Evolutionary conservation across 441 rosid genomes (phyloP).

Genomic region (Bocquillonia castaneifolia): DNA sequence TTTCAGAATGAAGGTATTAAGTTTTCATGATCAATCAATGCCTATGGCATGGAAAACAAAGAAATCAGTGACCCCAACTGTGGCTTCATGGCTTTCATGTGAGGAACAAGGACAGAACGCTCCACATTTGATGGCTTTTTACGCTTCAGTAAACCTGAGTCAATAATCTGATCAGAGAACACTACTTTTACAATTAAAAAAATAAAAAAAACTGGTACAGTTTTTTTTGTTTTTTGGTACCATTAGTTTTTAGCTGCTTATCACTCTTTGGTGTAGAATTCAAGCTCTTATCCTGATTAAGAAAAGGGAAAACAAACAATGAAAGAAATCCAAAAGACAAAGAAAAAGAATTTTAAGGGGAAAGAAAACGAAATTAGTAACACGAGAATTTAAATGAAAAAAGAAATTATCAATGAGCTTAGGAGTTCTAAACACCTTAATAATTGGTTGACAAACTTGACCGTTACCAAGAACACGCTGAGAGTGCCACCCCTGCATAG

Average conservation of each 20-base stretch:
- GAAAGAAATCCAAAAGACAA: neutral
- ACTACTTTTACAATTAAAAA: conserved; percentile 4
- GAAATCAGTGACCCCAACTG: conserved; percentile 32
- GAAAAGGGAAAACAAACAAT: neutral
- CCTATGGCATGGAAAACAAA: conserved; percentile 2
- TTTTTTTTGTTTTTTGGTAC: conserved; percentile 25
- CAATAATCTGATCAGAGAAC: conserved; percentile 22
- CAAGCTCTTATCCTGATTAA: conserved; percentile 45
- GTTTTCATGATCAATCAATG: neutral
- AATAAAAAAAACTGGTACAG: conserved; percentile 9
- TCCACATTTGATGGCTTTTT: conserved; percentile 42
- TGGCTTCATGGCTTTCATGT: conserved; percentile 37
- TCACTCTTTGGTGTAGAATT: conserved; percentile 38
- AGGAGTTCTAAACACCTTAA: conserved; percentile 32
- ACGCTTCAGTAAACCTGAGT: conserved; percentile 50
- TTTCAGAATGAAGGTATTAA: conserved; percentile 8
- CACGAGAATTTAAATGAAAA: neutral
- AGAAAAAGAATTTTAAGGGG: neutral
- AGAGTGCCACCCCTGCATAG: conserved; percentile 76
- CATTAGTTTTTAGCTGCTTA: conserved; percentile 45
- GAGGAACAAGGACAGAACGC: conserved; percentile 31
- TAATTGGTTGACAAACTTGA: conserved; percentile 50
- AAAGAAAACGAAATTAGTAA: neutral
- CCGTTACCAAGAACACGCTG: conserved; percentile 56
- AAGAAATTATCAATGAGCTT: neutral